Base-by-base conservation (phyloP, 2,329 filamentous ascomycete species). In the Torrubiella hemipterigena region DNA sequence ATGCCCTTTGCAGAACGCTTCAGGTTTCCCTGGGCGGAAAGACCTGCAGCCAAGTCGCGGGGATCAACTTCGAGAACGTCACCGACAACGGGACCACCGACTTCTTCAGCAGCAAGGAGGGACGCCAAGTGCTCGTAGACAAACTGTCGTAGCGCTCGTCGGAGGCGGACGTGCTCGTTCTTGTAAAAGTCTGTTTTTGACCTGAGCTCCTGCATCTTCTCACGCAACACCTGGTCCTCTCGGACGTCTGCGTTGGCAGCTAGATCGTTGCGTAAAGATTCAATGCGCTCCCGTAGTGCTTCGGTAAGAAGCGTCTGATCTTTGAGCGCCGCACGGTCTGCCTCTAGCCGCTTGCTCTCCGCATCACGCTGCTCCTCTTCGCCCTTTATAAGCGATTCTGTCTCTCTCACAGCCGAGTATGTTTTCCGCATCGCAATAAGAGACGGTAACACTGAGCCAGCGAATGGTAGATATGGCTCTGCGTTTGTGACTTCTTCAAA, bases 11-110 rank as follows among this genome's bases (percentile, higher is more conserved):
- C 42, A 11, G 52, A 34, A 42, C 65, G 69, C 42, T 67, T 73
- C 14, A 58, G 56, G 38, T 69, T 73, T 10, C 73, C 73, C 36
- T 73, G 67, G 0, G 68, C 54, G 41, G 63, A 77, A 49, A 78
- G 78, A 2, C 72, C 73, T 7, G 65, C 67, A 5, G 63, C 66
- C 6, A 78, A 54, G 39, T 69, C 69, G 27, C 79, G 68, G 7
- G 68, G 43, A 61, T 76, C 56, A 15, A 81, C 46, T 51, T 81
- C 73, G 47, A 80, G 64, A 43, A 78, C 63, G 41, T 84, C 79
- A 4, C 85, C 82, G 1, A 87, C 82, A 9, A 86, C 78, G 0
- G 85, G 84, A 0, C 85, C 84, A 7, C 85, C 85, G 2, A 87
- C 65, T 46, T 86, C 81, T 56, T 93, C 85, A 1, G 82, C 81